Evolutionary conservation across 2,329 filamentous ascomycete species (phyloP), one percentile per base, ranked within the genome.

Genomic region (Dothideomycetes sp.): DNA sequence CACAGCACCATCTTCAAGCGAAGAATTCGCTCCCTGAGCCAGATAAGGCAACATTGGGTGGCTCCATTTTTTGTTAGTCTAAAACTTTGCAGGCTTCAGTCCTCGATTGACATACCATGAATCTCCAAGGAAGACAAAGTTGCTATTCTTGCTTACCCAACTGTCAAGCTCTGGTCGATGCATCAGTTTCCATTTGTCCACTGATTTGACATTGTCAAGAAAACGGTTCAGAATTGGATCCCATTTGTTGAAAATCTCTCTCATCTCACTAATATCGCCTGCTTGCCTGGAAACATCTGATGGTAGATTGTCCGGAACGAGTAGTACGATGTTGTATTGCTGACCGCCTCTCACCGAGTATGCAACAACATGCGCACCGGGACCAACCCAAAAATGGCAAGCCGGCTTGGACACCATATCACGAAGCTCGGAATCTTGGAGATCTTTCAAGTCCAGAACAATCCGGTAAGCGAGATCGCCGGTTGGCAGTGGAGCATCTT

Each of bases 141-240:
- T 77, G 0, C 63, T 67, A 41, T 62, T 55, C 0, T 68, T 58
- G 44, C 70, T 75, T 0, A 75, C 62, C 76, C 76, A 79, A 2
- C 59, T 67, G 8, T 65, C 60, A 50, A 79, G 61, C 46, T 74
- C 68, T 2, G 64, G 62, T 31, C 65, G 51, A 29, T 74, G 68
- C 73, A 82, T 78, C 23, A 84, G 56, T 53, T 76, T 80, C 81
- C 80, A 84, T 56, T 83, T 84, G 27, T 77, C 71, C 0, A 82
- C 76, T 1, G 59, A 66, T 25, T 73, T 67, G 0, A 82, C 76
- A 30, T 69, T 65, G 3, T 60, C 58, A 10, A 71, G 54, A 33
- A 71, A 64, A 12, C 55, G 53, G 16, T 58, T 68, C 35, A 66
- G 51, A 33, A 78, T 66, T 5, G 78, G 78, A 59, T 84, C 79